Conservation (phyloP, 306 rosid species). For the Corylus avellana region DNA sequence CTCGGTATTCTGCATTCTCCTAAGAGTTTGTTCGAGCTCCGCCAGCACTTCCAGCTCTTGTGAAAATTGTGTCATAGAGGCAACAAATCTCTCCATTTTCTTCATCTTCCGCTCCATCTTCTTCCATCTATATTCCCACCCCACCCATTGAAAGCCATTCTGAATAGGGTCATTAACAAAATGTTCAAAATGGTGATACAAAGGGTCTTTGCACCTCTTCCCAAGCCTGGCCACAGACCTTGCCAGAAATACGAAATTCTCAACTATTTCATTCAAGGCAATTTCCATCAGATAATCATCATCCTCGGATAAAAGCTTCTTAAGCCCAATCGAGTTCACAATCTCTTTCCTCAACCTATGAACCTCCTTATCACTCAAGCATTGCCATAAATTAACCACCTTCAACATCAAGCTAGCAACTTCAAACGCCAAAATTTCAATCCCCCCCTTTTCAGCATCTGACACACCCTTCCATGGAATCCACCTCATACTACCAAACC, state of each 20-base stretch:
- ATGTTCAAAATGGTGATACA: constrained; percentile 54
- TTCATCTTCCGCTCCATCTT: constrained; percentile 85
- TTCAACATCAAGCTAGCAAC: constrained; percentile 74
- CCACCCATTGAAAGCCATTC: constrained; percentile 48
- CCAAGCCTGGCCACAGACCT: constrained; percentile 64
- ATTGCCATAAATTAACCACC: constrained; percentile 68
- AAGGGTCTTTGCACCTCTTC: constrained; percentile 58
- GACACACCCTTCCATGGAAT: constrained; percentile 42
- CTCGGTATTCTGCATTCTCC: constrained; percentile 48
- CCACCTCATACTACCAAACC: constrained; percentile 46
- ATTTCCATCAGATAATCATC: constrained; percentile 61
- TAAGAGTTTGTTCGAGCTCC: constrained; percentile 59
- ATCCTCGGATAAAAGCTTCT: constrained; percentile 60
- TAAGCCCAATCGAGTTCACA: constrained; percentile 57
- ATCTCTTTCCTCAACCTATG: constrained; percentile 47
- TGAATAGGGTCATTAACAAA: constrained; percentile 57
- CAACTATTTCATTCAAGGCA: constrained; percentile 62
- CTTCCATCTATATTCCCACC: constrained; percentile 73
- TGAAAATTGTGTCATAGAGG: constrained; percentile 47
- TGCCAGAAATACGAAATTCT: constrained; percentile 53
- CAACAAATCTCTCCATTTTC: constrained; percentile 80
- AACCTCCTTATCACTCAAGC: constrained; percentile 55
- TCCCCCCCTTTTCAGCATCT: constrained; percentile 43
- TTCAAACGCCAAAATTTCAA: constrained; percentile 78
- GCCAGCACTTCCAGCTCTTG: constrained; percentile 63